phyloP scores from a whole-genome alignment of 129 eudicot species.

The Ambrosia trifida region DNA sequence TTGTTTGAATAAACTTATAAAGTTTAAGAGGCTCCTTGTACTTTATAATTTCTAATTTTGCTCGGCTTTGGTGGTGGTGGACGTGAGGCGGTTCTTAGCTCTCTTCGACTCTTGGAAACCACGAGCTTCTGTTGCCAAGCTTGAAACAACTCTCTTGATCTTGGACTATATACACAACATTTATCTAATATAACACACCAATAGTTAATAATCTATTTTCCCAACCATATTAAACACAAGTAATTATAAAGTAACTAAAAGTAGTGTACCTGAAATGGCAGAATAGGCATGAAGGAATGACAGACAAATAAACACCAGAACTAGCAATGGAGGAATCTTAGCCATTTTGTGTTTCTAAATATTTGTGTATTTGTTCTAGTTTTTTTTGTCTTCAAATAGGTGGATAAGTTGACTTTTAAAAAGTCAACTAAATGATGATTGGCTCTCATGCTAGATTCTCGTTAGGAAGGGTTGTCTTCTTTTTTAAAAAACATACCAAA shows the following conservation, averaged over 20 bases:
- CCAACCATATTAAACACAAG: not conserved
- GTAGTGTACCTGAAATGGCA: constrained; percentile 17
- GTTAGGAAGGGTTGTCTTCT: constrained; percentile 25
- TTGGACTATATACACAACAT: not conserved
- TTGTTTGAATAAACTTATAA: not conserved
- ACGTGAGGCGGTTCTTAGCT: constrained; percentile 24
- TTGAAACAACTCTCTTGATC: constrained; percentile 24
- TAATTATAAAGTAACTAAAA: not conserved
- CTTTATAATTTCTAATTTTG: not conserved
- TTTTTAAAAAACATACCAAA: not conserved
- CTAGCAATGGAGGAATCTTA: constrained; percentile 10
- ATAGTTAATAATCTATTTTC: constrained; percentile 3
- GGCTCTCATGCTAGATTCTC: constrained; percentile 17
- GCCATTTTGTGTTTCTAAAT: constrained; percentile 25
- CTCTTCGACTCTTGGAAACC: constrained; percentile 14
- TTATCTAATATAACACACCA: constrained; percentile 19
- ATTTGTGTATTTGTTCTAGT: constrained; percentile 9
- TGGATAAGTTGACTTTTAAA: constrained; percentile 12
- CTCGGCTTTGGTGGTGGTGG: constrained; percentile 38
- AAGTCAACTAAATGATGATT: constrained; percentile 19
- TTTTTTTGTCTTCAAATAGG: constrained; percentile 25
- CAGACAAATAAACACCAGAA: constrained; percentile 22
- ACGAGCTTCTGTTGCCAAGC: constrained; percentile 18
- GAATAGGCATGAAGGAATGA: constrained; percentile 15
- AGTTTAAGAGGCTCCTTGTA: not conserved